Conservation (phyloP, 257 asterid genomes). For the Scutellaria minor region DNA sequence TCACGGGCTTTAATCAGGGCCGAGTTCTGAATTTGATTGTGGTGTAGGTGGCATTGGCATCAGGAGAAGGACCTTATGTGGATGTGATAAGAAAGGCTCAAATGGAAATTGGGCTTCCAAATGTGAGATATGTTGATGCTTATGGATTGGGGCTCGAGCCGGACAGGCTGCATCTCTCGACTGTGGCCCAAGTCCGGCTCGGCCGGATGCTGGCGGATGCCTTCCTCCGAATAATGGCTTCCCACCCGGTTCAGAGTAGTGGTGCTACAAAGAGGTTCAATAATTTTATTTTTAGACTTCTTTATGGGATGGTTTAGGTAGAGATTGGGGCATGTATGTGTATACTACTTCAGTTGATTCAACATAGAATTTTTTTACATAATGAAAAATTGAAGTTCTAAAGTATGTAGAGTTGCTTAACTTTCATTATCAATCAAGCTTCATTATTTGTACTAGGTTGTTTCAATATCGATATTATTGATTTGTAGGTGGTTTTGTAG, state of each 20-base stretch:
- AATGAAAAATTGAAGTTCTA: not conserved
- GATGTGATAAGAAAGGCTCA: slow-evolving; percentile 60
- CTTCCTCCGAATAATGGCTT: slow-evolving; percentile 36
- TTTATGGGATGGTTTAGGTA: slow-evolving; percentile 38
- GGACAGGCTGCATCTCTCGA: slow-evolving; percentile 58
- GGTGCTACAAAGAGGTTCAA: slow-evolving; percentile 34
- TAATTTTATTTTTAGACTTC: slow-evolving; percentile 34
- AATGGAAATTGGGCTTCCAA: slow-evolving; percentile 43
- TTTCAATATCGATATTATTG: too few relatives aligned
- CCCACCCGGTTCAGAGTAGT: slow-evolving; percentile 47
- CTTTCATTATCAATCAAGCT: too few relatives aligned
- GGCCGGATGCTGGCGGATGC: slow-evolving; percentile 64
- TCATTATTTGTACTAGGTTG: too few relatives aligned
- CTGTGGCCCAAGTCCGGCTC: slow-evolving; percentile 49
- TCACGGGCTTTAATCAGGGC: not conserved
- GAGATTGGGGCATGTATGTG: not conserved
- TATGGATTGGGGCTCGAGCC: slow-evolving; percentile 47
- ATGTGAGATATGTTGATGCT: slow-evolving; percentile 65
- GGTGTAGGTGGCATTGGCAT: slow-evolving; percentile 63
- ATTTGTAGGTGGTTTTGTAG: too few relatives aligned
- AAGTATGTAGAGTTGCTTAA: not conserved
- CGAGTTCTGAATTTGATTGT: not conserved
- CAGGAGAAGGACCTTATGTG: slow-evolving; percentile 53
- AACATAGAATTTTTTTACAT: not conserved
- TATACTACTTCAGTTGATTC: not conserved